Evolutionary conservation across 2,329 filamentous ascomycete genomes (phyloP), one percentile per base, ranked within the genome.

Genomic region (Hypomyces rosellus): DNA sequence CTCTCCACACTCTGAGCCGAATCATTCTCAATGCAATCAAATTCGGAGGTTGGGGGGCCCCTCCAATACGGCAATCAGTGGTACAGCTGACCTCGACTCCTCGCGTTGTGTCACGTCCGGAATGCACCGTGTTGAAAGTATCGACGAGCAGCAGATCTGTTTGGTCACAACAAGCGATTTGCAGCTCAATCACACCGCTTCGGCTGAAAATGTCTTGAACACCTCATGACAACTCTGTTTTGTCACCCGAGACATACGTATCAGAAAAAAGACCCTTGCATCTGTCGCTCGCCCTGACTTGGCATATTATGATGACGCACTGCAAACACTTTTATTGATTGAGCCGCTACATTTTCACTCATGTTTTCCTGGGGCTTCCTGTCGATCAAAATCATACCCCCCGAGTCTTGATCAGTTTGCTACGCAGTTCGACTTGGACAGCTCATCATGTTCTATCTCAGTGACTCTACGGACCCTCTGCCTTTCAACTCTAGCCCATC

Each of bases 101-200:
- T 42, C 12, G 16, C 33, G 33, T 34, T 20, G 43, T 45, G 43
- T 45, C n/a, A 45, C 43, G 43, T 34, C 33, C 25, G 12, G 25
- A 4, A 36, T 34, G 41, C 25, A 30, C 41, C 12, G 3, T 44
- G 20, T 25, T 33, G 7, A 16, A 16, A 41, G 38, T 33, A n/a
- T 44, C 20, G 20, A 30, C 11, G 33, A 25, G 13, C 20, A 33
- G 22, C 13, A n/a, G n/a, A 34, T 45, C 43, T 45, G n/a, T 34
- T 45, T 34, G 43, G 25, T 33, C 25, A 8, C 43, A 45, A 45
- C 43, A 45, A 36, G 43, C 43, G 43, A 45, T 18, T 22, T n/a
- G 20, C 40, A 11, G 16, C 22, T 20, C 16, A 12, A 43, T 14
- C 20, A 44, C 41, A 44, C 38, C 38, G 38, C 41, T 44, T 15